Evolutionary conservation across 805 yeast genomes (phyloP).

Genomic region (Kluyveromyces aestuarii): DNA sequence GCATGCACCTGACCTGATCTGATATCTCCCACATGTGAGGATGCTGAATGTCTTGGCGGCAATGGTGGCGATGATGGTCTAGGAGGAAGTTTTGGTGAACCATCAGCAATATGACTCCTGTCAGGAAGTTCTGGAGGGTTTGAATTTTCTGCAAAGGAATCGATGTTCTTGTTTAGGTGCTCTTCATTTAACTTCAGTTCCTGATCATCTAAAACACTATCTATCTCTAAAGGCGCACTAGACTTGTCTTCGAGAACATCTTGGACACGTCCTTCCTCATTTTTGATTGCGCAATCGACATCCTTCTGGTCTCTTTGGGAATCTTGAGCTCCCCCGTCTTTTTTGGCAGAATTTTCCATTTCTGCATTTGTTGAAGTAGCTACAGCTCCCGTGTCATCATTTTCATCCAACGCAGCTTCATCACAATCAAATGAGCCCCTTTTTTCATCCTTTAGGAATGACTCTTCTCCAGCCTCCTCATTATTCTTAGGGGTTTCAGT

Average conservation of each 20-base stretch:
- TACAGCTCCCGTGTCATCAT: background rate
- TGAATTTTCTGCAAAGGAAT: background rate
- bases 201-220: constrained; percentile 3
- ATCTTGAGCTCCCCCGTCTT: no score
- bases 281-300: no score
- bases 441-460: background rate
- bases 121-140: constrained; percentile 1
- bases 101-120: background rate
- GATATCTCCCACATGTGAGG: background rate
- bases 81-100: background rate
- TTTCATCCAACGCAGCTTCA: no score
- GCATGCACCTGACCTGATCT: constrained; percentile 6
- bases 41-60: background rate
- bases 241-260: background rate
- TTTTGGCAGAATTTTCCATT: no score
- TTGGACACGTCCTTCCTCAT: background rate
- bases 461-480: background rate
- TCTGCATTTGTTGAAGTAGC: no score
- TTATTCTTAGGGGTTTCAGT: background rate
- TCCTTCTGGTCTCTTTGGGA: no score
- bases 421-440: no score
- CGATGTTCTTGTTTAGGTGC: background rate
- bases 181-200: constrained; percentile 4
- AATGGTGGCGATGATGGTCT: background rate
- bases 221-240: background rate